These are phyloP conservation scores for Aspergillus versicolor DNA, from an alignment of 2,329 filamentous ascomycete species.

Conservation along the genomic window DNA sequence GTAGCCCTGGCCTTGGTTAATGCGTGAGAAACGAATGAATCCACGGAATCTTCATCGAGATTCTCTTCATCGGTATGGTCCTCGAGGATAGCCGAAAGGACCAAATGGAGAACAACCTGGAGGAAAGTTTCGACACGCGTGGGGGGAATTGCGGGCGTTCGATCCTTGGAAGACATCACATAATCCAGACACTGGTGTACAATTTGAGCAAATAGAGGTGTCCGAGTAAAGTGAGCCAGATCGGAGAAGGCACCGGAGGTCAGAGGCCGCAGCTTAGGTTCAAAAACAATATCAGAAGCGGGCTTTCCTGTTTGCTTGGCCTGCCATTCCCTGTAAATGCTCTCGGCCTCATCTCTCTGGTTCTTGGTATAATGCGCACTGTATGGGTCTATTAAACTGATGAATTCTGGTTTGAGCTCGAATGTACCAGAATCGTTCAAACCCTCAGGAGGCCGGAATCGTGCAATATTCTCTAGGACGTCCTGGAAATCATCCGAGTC, in stretches of 20 bases:
- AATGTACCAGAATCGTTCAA: conserved; percentile 92
- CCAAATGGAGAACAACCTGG: conserved; percentile 84
- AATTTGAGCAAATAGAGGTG: conserved; percentile 83
- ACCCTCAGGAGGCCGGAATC: conserved; percentile 85
- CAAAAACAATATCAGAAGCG: conserved; percentile 81
- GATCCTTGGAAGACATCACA: conserved; percentile 65
- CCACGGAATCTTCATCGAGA: conserved; percentile 45
- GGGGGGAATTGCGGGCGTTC: conserved; percentile 71
- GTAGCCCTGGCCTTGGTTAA: conserved; percentile 60
- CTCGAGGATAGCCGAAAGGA: conserved; percentile 81
- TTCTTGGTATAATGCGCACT: conserved; percentile 96
- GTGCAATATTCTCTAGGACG: conserved; percentile 82
- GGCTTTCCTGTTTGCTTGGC: conserved; percentile 83
- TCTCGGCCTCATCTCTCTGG: conserved; percentile 91
- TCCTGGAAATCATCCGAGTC: conserved; percentile 86
- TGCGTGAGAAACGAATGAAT: conserved; percentile 72
- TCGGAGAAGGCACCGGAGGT: conserved; percentile 72
- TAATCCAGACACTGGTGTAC: conserved; percentile 87
- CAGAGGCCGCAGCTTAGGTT: conserved; percentile 78
- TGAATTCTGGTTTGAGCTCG: conserved; percentile 80
- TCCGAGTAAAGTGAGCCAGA: conserved; percentile 76
- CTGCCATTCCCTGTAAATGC: conserved; percentile 81
- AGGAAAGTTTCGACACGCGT: conserved; percentile 89
- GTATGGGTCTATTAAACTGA: conserved; percentile 91
- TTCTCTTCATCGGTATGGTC: conserved; percentile 64